These are phyloP conservation scores for Cytospora leucostoma DNA, from an alignment of 2,329 filamentous ascomycete genomes.

Conservation along the genomic window DNA sequence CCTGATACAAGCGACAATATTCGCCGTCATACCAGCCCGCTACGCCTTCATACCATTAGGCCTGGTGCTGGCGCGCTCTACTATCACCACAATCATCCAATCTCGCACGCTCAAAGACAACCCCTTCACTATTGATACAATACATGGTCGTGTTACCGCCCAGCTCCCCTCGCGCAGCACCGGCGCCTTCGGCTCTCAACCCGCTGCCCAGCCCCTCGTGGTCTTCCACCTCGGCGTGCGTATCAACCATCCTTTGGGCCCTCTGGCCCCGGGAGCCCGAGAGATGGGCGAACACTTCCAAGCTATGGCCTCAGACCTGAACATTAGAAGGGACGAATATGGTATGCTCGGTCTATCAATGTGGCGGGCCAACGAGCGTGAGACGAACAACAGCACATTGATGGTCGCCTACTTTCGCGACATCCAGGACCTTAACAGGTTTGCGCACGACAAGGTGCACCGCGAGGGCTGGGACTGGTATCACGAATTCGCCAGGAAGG, in stretches of 20 bases:
- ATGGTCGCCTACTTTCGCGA: constrained; percentile 53
- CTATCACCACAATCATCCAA: constrained; percentile 20
- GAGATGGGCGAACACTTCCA: constrained; percentile 43
- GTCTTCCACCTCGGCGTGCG: constrained; percentile 50
- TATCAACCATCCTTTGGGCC: constrained; percentile 51
- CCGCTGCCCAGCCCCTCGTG: constrained; percentile 38
- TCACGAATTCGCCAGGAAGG: constrained; percentile 33
- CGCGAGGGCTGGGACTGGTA: constrained; percentile 54
- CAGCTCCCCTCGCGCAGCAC: constrained; percentile 20
- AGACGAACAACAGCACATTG: constrained; percentile 43
- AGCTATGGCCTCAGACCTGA: constrained; percentile 40
- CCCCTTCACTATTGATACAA: constrained; percentile 15
- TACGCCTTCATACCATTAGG: constrained; percentile 21
- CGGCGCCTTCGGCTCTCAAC: constrained; percentile 21
- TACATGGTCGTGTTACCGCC: constrained; percentile 22
- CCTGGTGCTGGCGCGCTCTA: constrained; percentile 16
- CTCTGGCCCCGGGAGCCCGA: constrained; percentile 47
- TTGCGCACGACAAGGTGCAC: constrained; percentile 53
- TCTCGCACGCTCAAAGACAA: constrained; percentile 12
- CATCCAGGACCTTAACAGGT: constrained; percentile 51
- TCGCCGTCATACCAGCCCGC: constrained; percentile 17
- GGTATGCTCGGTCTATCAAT: constrained; percentile 43
- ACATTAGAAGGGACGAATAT: constrained; percentile 43
- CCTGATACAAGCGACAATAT: constrained; percentile 11
- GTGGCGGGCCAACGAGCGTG: constrained; percentile 34